Evolutionary conservation across 2,329 filamentous ascomycete species (phyloP).

Genomic region (Cryphonectria carpinicola): DNA sequence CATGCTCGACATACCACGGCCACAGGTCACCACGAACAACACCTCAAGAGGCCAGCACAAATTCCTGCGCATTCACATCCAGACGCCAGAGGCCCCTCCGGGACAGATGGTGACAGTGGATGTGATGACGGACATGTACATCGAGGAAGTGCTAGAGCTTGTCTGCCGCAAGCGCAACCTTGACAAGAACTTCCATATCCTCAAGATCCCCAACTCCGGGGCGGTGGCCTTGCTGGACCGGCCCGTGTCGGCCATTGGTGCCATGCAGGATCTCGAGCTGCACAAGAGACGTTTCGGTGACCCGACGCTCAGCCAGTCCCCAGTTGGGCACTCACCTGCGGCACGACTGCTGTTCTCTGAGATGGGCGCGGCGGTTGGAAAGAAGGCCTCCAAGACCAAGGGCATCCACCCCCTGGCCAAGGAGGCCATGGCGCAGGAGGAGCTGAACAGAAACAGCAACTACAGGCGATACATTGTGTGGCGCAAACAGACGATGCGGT

Average conservation of each 20-base stretch:
- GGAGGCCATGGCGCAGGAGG: slow-evolving; percentile 63
- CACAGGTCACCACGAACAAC: slow-evolving; percentile 47
- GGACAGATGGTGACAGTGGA: slow-evolving; percentile 75
- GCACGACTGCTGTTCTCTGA: slow-evolving; percentile 26
- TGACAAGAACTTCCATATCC: slow-evolving; percentile 77
- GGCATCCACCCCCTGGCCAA: slow-evolving; percentile 70
- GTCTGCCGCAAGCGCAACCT: slow-evolving; percentile 78
- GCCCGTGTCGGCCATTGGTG: slow-evolving; percentile 77
- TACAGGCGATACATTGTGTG: slow-evolving; percentile 81
- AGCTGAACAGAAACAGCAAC: slow-evolving; percentile 57
- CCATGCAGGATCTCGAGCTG: slow-evolving; percentile 75
- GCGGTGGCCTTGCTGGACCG: slow-evolving; percentile 77
- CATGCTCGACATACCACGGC: slow-evolving; percentile 61
- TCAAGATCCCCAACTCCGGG: slow-evolving; percentile 76
- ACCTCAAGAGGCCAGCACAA: slow-evolving; percentile 67
- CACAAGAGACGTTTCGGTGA: slow-evolving; percentile 69
- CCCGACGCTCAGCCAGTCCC: slow-evolving; percentile 28
- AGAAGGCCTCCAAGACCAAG: slow-evolving; percentile 58
- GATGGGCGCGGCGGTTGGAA: slow-evolving; percentile 33
- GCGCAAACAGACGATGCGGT: slow-evolving; percentile 81
- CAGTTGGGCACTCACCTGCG: slow-evolving; percentile 26
- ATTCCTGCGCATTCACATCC: slow-evolving; percentile 72
- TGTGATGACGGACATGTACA: slow-evolving; percentile 81
- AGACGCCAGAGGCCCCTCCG: slow-evolving; percentile 69
- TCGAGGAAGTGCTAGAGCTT: slow-evolving; percentile 79